Base-by-base conservation (phyloP, 371 early-diverging fungal genomes). In the Chytridium lagenaria region DNA sequence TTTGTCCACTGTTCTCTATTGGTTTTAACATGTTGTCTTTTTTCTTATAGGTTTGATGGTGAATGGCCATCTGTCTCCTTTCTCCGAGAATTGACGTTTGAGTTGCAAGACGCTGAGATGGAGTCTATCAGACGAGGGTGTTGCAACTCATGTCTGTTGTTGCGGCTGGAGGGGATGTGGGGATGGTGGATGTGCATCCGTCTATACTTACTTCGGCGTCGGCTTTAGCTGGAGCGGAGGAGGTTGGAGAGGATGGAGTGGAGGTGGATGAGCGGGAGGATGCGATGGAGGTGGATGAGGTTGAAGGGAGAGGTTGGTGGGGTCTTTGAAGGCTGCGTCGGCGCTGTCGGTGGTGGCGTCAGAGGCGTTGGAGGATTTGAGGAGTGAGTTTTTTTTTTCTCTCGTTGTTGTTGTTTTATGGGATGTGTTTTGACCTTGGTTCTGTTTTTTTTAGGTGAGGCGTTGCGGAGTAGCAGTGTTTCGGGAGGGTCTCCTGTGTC, bases 31-130 rank as follows among this genome's bases (percentile, higher is more conserved):
- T 22, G 10, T 10, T 49, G 26, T 23, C 22, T 30, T 26, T 55
- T 26, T 10, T 30, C 30, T 19, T 26, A 19, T 30, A 55, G 57
- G 23, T 55, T 55, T 37, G 61, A 61, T 61, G 61, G 61, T 12
- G 61, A 61, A 34, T 61, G 61, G 61, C 61, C 61, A 5, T 33
- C 34, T 12, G 7, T 61, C 34, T 61, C 61, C 10, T 61, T 61
- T 23, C 36, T 61, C 5, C 30, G 61, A 3, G 61, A 61, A 34
- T 23, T 61, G 7, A 61, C 34, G 3, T 61, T 61, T 37, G 61
- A 61, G 37, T 34, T 61, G 30, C 61, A 61, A 12, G 61, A 61
- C 12, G 23, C 10, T 5, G 61, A 61, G 61, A 26, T 31, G 36
- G 36, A 34, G 5, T 7, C 30, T 28, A 37, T 61, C 19, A 28